A percentile compares a stretch with the other conserved stretches of the same genome.
These are phyloP conservation scores for Kodamaea sp. DNA, from an alignment of 1,139 yeast genomes.

Conservation along the genomic window DNA sequence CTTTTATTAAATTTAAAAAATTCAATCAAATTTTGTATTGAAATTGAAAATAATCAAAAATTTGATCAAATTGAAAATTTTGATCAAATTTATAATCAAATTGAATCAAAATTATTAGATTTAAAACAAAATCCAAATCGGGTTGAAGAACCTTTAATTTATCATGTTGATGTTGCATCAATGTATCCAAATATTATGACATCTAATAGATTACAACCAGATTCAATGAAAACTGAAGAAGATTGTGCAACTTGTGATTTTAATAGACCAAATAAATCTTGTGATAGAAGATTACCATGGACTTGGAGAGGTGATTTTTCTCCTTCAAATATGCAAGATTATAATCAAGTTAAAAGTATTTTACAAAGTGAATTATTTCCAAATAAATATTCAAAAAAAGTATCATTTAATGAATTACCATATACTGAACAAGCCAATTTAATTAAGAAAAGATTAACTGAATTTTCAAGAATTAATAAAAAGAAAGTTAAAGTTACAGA, in stretches of 20 bases:
- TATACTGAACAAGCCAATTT: constrained; percentile 74
- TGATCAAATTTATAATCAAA: constrained; percentile 64
- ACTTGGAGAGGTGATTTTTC: constrained; percentile 97
- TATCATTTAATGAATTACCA: constrained; percentile 71
- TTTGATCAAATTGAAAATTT: constrained; percentile 76
- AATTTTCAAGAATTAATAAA: constrained; percentile 81
- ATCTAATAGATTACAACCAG: constrained; percentile 95
- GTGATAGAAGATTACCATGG: constrained; percentile 94
- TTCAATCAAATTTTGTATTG: constrained; percentile 79
- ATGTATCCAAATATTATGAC: constrained; percentile 99
- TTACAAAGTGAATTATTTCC: constrained; percentile 79
- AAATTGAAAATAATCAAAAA: constrained; percentile 72
- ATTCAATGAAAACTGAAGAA: constrained; percentile 91
- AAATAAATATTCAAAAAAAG: constrained; percentile 51
- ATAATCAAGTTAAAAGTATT: constrained; percentile 83
- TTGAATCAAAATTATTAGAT: constrained; percentile 51
- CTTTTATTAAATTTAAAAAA: constrained; percentile 66
- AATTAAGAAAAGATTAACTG: constrained; percentile 76
- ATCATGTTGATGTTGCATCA: constrained; percentile 98
- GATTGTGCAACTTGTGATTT: constrained; percentile 98
- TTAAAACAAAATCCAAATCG: constrained; percentile 63
- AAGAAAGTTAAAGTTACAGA: constrained; percentile 79
- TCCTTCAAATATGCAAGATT: constrained; percentile 91
- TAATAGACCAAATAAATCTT: constrained; percentile 88
- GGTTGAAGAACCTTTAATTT: constrained; percentile 78